These are phyloP conservation scores for Chamaecrista fasciculata DNA, from an alignment of 306 rosid genomes.

Conservation along the genomic window DNA sequence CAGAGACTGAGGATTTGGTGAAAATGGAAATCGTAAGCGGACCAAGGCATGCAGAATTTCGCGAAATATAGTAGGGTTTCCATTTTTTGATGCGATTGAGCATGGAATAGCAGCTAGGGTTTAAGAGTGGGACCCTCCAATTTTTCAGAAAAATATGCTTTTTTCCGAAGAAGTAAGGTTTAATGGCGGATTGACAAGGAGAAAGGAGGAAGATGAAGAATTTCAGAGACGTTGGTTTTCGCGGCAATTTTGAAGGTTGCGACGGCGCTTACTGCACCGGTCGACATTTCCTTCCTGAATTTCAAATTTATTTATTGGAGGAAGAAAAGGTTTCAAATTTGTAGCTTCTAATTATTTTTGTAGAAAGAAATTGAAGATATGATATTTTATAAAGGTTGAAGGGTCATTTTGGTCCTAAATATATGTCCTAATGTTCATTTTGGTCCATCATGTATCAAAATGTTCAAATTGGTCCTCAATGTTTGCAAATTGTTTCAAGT, in stretches of 20 bases:
- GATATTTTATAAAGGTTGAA: no score
- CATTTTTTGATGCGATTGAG: background rate
- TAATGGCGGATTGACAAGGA: background rate
- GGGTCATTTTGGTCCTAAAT: no score
- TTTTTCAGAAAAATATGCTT: background rate
- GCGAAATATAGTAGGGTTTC: background rate
- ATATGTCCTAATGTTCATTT: no score
- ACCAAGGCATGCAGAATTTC: background rate
- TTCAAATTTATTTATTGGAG: no score
- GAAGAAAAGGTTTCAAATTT: no score
- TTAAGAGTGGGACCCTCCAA: background rate
- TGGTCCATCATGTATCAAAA: no score
- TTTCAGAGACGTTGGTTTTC: background rate
- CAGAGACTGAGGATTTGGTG: background rate
- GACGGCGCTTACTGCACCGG: background rate
- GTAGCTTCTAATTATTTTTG: no score
- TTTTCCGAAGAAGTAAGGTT: background rate
- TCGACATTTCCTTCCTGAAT: no score
- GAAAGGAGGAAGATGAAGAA: background rate
- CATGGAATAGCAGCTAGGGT: conserved; percentile 3
- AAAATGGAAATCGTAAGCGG: background rate
- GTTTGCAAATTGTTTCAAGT: no score
- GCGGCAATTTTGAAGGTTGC: background rate
- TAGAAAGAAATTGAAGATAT: no score
- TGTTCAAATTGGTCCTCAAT: no score